Conservation (phyloP, 805 yeast species). For the Wickerhamomyces xylosicus region DNA sequence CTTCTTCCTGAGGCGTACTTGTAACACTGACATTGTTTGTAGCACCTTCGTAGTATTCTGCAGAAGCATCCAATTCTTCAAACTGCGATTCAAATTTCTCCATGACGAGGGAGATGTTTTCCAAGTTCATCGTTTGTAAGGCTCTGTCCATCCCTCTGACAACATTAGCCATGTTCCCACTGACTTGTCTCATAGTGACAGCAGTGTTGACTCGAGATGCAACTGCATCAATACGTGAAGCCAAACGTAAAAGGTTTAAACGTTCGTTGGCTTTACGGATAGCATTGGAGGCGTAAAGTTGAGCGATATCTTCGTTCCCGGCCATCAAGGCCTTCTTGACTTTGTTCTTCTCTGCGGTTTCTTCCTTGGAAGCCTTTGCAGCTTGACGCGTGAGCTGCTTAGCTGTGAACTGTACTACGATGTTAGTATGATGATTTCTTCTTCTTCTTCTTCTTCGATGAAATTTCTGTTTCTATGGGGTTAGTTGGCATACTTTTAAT, state of each 20-base stretch:
- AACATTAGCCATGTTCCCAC: constrained; percentile 88
- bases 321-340: constrained; percentile 80
- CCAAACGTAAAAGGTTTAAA: constrained; percentile 66
- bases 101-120: constrained; percentile 88
- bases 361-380: constrained; percentile 83
- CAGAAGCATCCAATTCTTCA: constrained; percentile 89
- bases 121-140: constrained; percentile 89
- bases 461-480: too few relatives aligned
- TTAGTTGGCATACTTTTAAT: background rate
- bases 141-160: constrained; percentile 96
- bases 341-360: constrained; percentile 74
- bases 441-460: constrained; percentile 6
- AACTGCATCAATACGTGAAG: constrained; percentile 91
- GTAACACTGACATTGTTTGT: constrained; percentile 83
- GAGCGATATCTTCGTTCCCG: constrained; percentile 88
- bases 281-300: constrained; percentile 91
- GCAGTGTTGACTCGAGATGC: constrained; percentile 96
- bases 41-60: constrained; percentile 86
- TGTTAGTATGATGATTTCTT: background rate
- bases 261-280: constrained; percentile 85
- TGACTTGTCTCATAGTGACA: constrained; percentile 92
- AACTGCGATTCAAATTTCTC: constrained; percentile 94
- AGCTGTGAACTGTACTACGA: constrained; percentile 78
- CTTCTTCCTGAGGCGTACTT: constrained; percentile 91
- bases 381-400: constrained; percentile 90